Percentiles rank a stretch among this genome's conserved stretches.
These are phyloP conservation scores for Penicillium digitatum DNA, from an alignment of 2,329 filamentous ascomycete genomes.

Conservation along the genomic window DNA sequence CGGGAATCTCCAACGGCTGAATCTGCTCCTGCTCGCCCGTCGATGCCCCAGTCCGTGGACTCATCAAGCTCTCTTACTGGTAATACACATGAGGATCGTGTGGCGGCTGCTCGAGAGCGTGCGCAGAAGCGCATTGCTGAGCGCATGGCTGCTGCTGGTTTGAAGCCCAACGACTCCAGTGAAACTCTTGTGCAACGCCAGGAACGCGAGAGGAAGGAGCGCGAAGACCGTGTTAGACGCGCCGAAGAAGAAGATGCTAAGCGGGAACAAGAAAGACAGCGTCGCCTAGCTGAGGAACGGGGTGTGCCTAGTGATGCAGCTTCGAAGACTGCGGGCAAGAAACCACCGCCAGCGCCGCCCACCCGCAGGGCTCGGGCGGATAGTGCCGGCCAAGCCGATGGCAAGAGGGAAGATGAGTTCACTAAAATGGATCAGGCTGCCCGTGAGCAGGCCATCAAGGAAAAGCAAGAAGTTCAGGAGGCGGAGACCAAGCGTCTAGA, in stretches of 20 bases:
- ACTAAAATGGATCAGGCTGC: constrained; percentile 62
- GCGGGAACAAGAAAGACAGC: constrained; percentile 81
- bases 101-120: constrained; percentile 94
- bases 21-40: constrained; percentile 32
- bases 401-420: constrained; percentile 53
- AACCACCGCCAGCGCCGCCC: constrained; percentile 67
- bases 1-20: constrained; percentile 49
- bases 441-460: constrained; percentile 50
- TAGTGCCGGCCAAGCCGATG: constrained; percentile 54
- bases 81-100: constrained; percentile 86
- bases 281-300: constrained; percentile 70
- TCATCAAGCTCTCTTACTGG: constrained; percentile 74
- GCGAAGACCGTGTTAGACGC: constrained; percentile 78
- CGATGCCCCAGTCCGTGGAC: constrained; percentile 47
- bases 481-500: constrained; percentile 71
- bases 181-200: constrained; percentile 79
- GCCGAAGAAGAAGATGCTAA: constrained; percentile 92
- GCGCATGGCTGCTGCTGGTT: constrained; percentile 84
- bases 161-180: constrained; percentile 74
- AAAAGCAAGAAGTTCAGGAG: constrained; percentile 72
- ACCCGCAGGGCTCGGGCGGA: constrained; percentile 65
- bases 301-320: constrained; percentile 59
- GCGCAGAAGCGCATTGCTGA: constrained; percentile 97
- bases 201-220: constrained; percentile 82
- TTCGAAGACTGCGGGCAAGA: constrained; percentile 57